phyloP scores from a whole-genome alignment of 2,329 filamentous ascomycete genomes.

The Colletotrichum sp. region DNA sequence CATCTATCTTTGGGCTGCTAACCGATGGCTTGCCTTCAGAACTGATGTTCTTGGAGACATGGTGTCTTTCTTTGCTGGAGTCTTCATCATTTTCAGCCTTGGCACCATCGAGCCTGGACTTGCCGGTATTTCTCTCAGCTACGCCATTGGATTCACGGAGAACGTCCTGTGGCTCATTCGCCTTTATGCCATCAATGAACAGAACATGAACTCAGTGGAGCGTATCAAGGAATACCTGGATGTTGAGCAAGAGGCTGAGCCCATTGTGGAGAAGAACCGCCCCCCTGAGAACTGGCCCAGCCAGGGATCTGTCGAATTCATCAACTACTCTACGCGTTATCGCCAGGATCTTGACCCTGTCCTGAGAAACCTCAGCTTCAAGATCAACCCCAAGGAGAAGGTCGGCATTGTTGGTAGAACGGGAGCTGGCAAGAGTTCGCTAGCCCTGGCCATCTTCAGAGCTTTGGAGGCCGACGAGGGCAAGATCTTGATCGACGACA shows the following conservation, averaged over 20 bases:
- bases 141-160: constrained; percentile 95
- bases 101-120: constrained; percentile 87
- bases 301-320: constrained; percentile 85
- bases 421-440: constrained; percentile 93
- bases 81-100: constrained; percentile 85
- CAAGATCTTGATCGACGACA: constrained; percentile 85
- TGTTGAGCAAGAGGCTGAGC: constrained; percentile 88
- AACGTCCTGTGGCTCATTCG: constrained; percentile 97
- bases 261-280: constrained; percentile 78
- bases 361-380: constrained; percentile 82
- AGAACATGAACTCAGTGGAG: constrained; percentile 99
- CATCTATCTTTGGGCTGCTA: constrained; percentile 95
- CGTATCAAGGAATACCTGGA: constrained; percentile 97
- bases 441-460: constrained; percentile 91
- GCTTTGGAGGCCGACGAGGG: constrained; percentile 90
- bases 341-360: constrained; percentile 87
- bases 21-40: constrained; percentile 93
- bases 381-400: constrained; percentile 85
- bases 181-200: constrained; percentile 92
- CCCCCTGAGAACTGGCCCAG: constrained; percentile 85
- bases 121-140: constrained; percentile 91
- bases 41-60: constrained; percentile 90
- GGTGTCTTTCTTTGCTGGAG: constrained; percentile 91
- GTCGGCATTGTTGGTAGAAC: constrained; percentile 96
- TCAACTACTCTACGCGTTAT: constrained; percentile 88